Conservation (phyloP, 805 yeast species). For the Debaryomyces maramus region DNA sequence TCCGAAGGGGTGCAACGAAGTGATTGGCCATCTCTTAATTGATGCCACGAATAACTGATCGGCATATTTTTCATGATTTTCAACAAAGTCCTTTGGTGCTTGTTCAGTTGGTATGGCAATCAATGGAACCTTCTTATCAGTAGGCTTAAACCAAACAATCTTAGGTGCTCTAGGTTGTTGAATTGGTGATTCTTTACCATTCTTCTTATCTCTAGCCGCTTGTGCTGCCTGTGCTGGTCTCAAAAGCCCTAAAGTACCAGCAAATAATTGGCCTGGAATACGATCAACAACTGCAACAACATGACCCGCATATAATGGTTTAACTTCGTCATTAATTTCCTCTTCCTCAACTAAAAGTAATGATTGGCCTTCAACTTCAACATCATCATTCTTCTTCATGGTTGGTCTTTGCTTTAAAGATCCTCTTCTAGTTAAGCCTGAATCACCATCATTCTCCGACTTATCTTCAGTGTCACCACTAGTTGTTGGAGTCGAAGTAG, state of each 20-base stretch:
- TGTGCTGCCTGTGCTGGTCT: slow-evolving; percentile 95
- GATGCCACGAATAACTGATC: slow-evolving; percentile 89
- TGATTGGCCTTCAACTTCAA: slow-evolving; percentile 97
- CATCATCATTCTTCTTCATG: slow-evolving; percentile 96
- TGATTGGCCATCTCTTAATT: slow-evolving; percentile 98
- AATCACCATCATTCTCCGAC: slow-evolving; percentile 33
- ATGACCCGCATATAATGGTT: slow-evolving; percentile 96
- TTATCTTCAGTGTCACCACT: slow-evolving; percentile 15
- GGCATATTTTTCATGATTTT: slow-evolving; percentile 80
- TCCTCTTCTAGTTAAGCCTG: slow-evolving; percentile 67
- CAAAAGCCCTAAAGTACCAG: slow-evolving; percentile 89
- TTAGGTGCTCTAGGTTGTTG: slow-evolving; percentile 67
- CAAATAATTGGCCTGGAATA: slow-evolving; percentile 92
- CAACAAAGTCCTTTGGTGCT: slow-evolving; percentile 94
- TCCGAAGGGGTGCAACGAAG: slow-evolving; percentile 97
- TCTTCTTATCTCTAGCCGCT: slow-evolving; percentile 59
- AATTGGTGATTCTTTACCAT: slow-evolving; percentile 47
- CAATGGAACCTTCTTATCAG: slow-evolving; percentile 95
- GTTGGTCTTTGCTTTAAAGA: slow-evolving; percentile 94
- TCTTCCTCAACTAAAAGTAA: slow-evolving; percentile 90
- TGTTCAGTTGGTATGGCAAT: slow-evolving; percentile 99
- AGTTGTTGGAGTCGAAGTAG: slow-evolving; percentile 38
- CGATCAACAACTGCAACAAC: slow-evolving; percentile 98
- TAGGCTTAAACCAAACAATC: slow-evolving; percentile 98
- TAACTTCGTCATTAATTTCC: slow-evolving; percentile 87